A percentile compares a stretch with the other conserved stretches of the same genome.
These are phyloP conservation scores for Sphagnum tenellum DNA, from an alignment of 225 moss, liverwort and hornwort species.

Conservation along the genomic window DNA sequence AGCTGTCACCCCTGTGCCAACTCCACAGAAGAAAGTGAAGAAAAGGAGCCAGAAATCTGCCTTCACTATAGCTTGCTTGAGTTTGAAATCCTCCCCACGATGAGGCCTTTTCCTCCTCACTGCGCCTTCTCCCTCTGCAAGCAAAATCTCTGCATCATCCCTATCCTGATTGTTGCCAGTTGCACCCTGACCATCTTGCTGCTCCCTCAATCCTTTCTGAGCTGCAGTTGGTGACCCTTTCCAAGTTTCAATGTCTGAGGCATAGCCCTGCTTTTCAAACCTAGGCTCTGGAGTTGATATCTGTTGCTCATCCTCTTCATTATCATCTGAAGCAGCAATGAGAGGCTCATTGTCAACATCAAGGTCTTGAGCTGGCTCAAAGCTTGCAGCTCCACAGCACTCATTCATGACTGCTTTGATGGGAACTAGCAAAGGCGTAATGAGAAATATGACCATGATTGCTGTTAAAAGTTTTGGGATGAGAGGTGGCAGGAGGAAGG, in stretches of 20 bases:
- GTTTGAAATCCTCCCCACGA: conserved; percentile 89
- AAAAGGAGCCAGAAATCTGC: conserved; percentile 94
- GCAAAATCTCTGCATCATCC: conserved; percentile 50
- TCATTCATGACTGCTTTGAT: conserved; percentile 33
- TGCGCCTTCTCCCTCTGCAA: conserved; percentile 72
- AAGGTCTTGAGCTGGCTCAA: conserved; percentile 7
- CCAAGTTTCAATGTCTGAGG: neutral
- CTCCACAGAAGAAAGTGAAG: conserved; percentile 69
- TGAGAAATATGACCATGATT: conserved; percentile 52
- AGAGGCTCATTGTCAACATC: conserved; percentile 11
- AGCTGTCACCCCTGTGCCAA: conserved; percentile 72
- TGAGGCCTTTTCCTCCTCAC: conserved; percentile 59
- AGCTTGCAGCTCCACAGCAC: conserved; percentile 20
- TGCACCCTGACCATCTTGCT: neutral
- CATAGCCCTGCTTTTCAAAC: too few species aligned
- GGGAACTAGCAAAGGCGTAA: conserved; percentile 61
- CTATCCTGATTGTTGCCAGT: conserved; percentile 5
- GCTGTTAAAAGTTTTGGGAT: conserved; percentile 31
- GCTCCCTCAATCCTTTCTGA: neutral
- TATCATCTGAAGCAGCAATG: conserved; percentile 37
- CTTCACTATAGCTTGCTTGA: conserved; percentile 66
- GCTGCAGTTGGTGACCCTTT: too few species aligned
- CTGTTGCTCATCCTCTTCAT: neutral
- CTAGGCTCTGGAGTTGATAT: conserved; percentile 5
- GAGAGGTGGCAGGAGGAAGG: conserved; percentile 18